Evolutionary conservation across 2,329 filamentous ascomycete species (phyloP), one percentile per base, ranked within the genome.

Genomic region (Fusarium phyllophilum): DNA sequence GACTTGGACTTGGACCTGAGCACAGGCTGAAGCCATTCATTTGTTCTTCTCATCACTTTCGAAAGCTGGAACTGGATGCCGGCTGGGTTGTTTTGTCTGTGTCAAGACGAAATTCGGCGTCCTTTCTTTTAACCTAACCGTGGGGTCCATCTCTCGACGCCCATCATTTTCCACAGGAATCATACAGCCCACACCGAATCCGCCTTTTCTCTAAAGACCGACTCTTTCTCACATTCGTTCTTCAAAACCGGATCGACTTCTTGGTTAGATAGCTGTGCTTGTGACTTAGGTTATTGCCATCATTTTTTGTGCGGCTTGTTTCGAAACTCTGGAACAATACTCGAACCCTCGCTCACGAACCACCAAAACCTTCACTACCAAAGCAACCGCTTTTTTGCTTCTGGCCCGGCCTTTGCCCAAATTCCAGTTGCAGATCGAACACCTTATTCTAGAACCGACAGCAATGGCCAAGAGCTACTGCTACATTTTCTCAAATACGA

Each of bases 381-480:
- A 57, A 52, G 61, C 48, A 73, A 62, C 57, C 44, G 60, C 61
- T 55, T 66, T 70, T 49, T 63, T 54, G 51, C 66, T 20, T 59
- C 59, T 60, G 39, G 58, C 54, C 62, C 68, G 38, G 46, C 38
- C 44, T 55, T 59, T 54, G 31, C 52, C 52, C 51, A 72, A 62
- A 64, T 68, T 66, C 57, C 57, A 70, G 52, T 73, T 46, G 41
- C 63, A 49, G 67, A 75, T 57, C n/a, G 58, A 61, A 60, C 58
- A 36, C 24, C 41, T 66, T 62, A 69, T 75, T 73, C 51, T 68
- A 74, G 72, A 68, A 60, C 67, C 64, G 60, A 72, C 67, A 77
- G 76, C 74, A 51, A 78, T 78, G 76, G 75, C 76, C 69, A 70
- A 78, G 76, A 68, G 68, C 68, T 73, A 44, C 69, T 70, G 69